Percentiles rank a stretch among this genome's conserved stretches.
phyloP scores from a whole-genome alignment of 2,329 filamentous ascomycete genomes.

The Nemania serpens region DNA sequence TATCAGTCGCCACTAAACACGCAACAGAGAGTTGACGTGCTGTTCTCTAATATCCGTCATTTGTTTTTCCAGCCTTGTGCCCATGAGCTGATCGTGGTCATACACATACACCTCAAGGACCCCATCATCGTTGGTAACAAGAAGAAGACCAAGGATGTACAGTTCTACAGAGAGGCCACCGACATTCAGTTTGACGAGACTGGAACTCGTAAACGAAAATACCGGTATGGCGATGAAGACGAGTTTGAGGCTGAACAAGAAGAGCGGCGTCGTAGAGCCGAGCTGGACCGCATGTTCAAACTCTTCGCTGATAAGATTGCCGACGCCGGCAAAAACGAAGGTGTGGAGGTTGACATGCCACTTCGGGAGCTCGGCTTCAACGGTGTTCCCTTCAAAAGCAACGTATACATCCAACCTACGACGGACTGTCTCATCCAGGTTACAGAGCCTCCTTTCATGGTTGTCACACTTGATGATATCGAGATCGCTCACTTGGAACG shows the following conservation, averaged over 20 bases:
- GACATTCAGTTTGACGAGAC: conserved; percentile 99
- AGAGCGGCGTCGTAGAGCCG: conserved; percentile 86
- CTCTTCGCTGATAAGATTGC: conserved; percentile 96
- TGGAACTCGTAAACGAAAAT: conserved; percentile 95
- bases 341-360: conserved; percentile 92
- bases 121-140: conserved; percentile 96
- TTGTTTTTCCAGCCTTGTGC: conserved; percentile 98
- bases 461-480: conserved; percentile 92
- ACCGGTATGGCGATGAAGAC: conserved; percentile 96
- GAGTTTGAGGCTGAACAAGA: conserved; percentile 99
- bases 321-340: conserved; percentile 88
- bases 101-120: conserved; percentile 96
- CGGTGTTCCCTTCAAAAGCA: conserved; percentile 93
- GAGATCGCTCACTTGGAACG: conserved; percentile 95
- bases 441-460: conserved; percentile 95
- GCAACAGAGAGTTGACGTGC: conserved; percentile 84
- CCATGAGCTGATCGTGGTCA: conserved; percentile 95
- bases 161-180: conserved; percentile 96
- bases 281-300: conserved; percentile 94
- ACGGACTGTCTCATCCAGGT: conserved; percentile 97
- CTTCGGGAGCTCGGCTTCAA: conserved; percentile 96
- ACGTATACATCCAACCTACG: conserved; percentile 92
- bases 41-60: conserved; percentile 98
- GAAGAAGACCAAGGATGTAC: conserved; percentile 98
- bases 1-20: conserved; percentile 83